Evolutionary conservation across 192 early-diverging fungal genomes (phyloP).

Genomic region (Linderina pennispora): DNA sequence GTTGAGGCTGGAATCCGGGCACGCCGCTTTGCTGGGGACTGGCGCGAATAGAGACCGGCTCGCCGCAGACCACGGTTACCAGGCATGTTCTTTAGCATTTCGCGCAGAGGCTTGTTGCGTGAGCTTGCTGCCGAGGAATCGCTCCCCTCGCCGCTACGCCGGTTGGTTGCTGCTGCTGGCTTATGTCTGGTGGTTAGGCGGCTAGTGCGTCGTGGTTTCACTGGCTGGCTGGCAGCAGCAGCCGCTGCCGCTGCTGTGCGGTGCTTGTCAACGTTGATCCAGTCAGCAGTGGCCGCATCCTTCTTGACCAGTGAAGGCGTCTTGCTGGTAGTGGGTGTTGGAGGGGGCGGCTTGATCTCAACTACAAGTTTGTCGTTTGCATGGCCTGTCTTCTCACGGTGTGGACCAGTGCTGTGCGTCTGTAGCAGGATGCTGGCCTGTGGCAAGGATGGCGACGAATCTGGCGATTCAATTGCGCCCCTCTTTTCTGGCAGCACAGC

Average conservation of each 20-base stretch:
- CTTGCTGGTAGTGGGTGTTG: constrained; percentile 4
- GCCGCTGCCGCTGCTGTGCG: too few relatives aligned
- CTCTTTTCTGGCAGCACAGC: background rate
- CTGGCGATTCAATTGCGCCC: background rate
- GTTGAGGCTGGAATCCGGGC: background rate
- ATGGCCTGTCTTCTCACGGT: too few relatives aligned
- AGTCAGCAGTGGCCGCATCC: constrained; percentile 3
- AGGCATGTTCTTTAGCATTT: constrained; percentile 21
- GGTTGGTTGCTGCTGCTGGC: too few relatives aligned
- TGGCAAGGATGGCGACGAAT: constrained; percentile 4
- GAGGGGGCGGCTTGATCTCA: too few relatives aligned
- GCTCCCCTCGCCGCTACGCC: too few relatives aligned
- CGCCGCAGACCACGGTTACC: constrained; percentile 22
- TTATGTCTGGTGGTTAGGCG: too few relatives aligned
- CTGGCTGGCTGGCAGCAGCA: too few relatives aligned
- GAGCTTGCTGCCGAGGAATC: background rate
- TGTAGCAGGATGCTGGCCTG: constrained; percentile 11
- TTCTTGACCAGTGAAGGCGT: too few relatives aligned
- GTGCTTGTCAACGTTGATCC: constrained; percentile 25
- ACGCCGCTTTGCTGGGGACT: too few relatives aligned
- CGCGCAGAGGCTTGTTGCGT: constrained; percentile 12
- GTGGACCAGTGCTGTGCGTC: too few relatives aligned
- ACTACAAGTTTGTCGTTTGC: too few relatives aligned
- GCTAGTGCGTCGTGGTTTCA: too few relatives aligned
- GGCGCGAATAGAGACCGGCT: constrained; percentile 17